Conservation (phyloP, 345 rosid species). For the Cardamine occulta region DNA sequence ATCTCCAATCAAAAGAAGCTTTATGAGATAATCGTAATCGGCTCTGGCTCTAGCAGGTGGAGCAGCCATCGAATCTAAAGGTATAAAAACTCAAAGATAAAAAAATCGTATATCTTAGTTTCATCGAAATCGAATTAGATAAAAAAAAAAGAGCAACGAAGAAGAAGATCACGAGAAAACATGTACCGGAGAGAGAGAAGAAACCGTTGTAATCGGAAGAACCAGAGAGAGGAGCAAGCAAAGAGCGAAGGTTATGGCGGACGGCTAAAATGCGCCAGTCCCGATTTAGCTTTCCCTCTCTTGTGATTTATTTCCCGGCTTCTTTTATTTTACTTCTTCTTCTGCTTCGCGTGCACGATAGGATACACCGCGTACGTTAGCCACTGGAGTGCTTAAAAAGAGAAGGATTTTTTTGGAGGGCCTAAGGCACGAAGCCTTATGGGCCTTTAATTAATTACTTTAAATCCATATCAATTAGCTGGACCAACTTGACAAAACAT, state of each 20-base stretch:
- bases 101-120: constrained; percentile 20
- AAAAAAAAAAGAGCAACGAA: not conserved
- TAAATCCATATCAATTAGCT: constrained; percentile 2
- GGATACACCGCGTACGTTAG: constrained; percentile 40
- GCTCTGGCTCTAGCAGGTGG: constrained; percentile 79
- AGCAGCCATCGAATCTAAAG: constrained; percentile 63
- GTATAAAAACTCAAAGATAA: constrained; percentile 24
- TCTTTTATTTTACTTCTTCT: constrained; percentile 18
- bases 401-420: constrained; percentile 11
- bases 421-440: constrained; percentile 34
- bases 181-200: constrained; percentile 34
- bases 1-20: constrained; percentile 81
- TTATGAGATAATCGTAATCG: constrained; percentile 78
- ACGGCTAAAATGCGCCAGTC: constrained; percentile 44
- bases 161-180: not conserved
- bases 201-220: constrained; percentile 33
- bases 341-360: constrained; percentile 45
- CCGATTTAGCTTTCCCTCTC: constrained; percentile 35
- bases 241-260: constrained; percentile 36
- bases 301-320: constrained; percentile 1
- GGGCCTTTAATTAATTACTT: constrained; percentile 31
- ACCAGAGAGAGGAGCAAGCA: constrained; percentile 1
- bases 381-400: not conserved
- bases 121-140: constrained; percentile 25
- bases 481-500: not conserved